phyloP scores from a whole-genome alignment of 192 early-diverging fungal species.

The Backusella tarrabulga region DNA sequence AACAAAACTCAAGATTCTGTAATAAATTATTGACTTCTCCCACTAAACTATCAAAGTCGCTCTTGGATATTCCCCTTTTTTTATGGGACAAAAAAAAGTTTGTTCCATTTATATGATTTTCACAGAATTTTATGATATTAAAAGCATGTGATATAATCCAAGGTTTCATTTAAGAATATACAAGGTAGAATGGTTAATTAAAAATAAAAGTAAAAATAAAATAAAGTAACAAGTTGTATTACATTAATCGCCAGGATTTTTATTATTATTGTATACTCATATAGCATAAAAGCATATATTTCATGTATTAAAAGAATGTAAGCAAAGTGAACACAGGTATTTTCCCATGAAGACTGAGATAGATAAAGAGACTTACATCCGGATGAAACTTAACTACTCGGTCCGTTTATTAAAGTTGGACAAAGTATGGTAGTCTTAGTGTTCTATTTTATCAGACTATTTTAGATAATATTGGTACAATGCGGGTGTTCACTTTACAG shows the following conservation, averaged over 20 bases:
- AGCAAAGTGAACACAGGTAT: neutral
- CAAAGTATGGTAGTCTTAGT: neutral
- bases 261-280: neutral
- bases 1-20: neutral
- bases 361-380: neutral
- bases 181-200: neutral
- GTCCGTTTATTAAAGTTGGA: neutral
- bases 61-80: neutral
- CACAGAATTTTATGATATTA: neutral
- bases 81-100: neutral
- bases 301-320: neutral
- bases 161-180: neutral
- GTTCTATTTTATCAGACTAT: neutral
- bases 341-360: neutral
- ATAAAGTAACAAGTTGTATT: neutral
- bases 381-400: neutral
- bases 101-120: conserved; percentile 5
- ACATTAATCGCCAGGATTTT: neutral
- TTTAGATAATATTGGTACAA: neutral
- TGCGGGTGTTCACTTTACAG: neutral
- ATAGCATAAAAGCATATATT: neutral
- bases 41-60: neutral
- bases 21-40: neutral
- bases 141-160: neutral
- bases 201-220: neutral